These are phyloP conservation scores for Cladophialophora bantiana DNA, from an alignment of 2,329 filamentous ascomycete genomes.

Conservation along the genomic window DNA sequence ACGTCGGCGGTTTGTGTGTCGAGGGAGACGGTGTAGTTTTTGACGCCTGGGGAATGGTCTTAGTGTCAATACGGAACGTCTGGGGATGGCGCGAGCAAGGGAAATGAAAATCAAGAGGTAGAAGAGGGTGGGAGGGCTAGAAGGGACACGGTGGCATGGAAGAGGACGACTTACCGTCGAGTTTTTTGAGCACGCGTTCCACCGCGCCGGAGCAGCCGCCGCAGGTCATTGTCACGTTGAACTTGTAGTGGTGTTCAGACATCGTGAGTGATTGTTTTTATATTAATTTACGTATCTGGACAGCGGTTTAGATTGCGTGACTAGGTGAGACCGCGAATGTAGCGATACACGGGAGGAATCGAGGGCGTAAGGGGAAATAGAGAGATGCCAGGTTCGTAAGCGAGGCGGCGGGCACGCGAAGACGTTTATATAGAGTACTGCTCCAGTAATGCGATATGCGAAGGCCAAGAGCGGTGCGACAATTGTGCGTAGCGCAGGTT, in stretches of 20 bases:
- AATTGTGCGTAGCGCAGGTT: too few relatives aligned
- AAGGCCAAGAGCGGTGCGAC: too few relatives aligned
- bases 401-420: too few relatives aligned
- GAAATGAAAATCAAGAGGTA: background rate
- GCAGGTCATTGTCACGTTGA: constrained; percentile 93
- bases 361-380: too few relatives aligned
- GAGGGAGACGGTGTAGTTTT: constrained; percentile 85
- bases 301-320: too few relatives aligned
- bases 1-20: constrained; percentile 84
- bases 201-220: constrained; percentile 95
- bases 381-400: too few relatives aligned
- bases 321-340: too few relatives aligned
- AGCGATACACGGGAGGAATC: too few relatives aligned
- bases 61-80: background rate
- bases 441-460: too few relatives aligned
- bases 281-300: too few relatives aligned
- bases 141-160: background rate
- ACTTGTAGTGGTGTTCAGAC: constrained; percentile 90
- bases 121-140: constrained; percentile 9
- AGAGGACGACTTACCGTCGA: constrained; percentile 70
- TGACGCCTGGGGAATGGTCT: constrained; percentile 68
- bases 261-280: constrained; percentile 51
- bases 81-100: background rate
- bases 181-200: constrained; percentile 88
- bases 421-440: too few relatives aligned